Percentiles rank a stretch among this genome's conserved stretches.
These are phyloP conservation scores for Cytospora leucostoma DNA, from an alignment of 2,329 filamentous ascomycete genomes.

Conservation along the genomic window DNA sequence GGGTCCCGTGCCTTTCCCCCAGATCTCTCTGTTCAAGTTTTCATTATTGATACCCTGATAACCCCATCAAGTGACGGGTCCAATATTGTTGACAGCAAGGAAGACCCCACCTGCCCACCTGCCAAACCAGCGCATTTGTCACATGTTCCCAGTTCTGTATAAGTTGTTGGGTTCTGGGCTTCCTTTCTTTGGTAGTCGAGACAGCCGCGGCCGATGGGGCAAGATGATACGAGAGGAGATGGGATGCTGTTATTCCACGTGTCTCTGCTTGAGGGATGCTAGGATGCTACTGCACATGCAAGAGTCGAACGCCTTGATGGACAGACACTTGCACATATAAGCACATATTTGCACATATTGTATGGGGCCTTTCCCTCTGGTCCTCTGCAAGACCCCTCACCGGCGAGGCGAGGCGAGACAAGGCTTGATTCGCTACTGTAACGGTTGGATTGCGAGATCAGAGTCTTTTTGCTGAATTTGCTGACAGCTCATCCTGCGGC, in stretches of 20 bases:
- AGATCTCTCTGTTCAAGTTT: too few relatives aligned
- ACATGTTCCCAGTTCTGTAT: not conserved
- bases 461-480: not conserved
- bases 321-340: not conserved
- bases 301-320: not conserved
- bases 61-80: too few relatives aligned
- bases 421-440: not conserved
- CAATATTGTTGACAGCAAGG: not conserved
- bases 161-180: not conserved
- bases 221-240: constrained; percentile 3
- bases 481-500: constrained; percentile 22
- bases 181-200: constrained; percentile 14
- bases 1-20: too few relatives aligned
- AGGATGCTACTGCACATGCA: not conserved
- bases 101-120: not conserved
- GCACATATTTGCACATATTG: not conserved
- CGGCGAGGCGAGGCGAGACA: not conserved
- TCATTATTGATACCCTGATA: too few relatives aligned
- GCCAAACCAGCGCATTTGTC: not conserved
- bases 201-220: not conserved
- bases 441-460: not conserved
- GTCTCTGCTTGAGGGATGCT: not conserved
- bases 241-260: constrained; percentile 11
- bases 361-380: not conserved
- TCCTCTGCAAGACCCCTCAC: not conserved